These are phyloP conservation scores for Wickerhamomyces kurtzmanii DNA, from an alignment of 805 yeast genomes.

Conservation along the genomic window DNA sequence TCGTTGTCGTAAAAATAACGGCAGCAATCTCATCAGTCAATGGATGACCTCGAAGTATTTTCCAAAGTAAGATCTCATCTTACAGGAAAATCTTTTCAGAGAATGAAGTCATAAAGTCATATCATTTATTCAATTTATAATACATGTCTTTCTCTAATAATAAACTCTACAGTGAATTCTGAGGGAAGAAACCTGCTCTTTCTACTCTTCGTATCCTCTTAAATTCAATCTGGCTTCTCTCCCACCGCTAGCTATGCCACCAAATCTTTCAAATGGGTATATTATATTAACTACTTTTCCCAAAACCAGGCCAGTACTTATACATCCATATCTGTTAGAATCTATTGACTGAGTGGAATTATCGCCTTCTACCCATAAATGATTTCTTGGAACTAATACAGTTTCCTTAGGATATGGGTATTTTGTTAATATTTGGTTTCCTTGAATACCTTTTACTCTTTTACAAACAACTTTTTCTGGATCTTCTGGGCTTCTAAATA, in stretches of 20 bases:
- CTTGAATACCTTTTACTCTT: conserved; percentile 66
- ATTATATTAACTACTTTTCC: conserved; percentile 65
- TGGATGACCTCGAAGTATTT: too few species aligned
- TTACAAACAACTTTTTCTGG: conserved; percentile 73
- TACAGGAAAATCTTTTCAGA: too few species aligned
- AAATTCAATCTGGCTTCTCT: conserved; percentile 36
- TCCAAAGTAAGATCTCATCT: too few species aligned
- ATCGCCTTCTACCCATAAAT: conserved; percentile 94
- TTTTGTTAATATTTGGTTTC: conserved; percentile 56
- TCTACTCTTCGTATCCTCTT: too few species aligned
- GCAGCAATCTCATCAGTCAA: too few species aligned
- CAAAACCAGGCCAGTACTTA: conserved; percentile 67
- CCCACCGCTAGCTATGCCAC: conserved; percentile 40
- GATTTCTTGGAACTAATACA: conserved; percentile 64
- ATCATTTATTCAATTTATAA: too few species aligned
- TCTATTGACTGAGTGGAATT: conserved; percentile 72
- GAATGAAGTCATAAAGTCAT: too few species aligned
- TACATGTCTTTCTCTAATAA: too few species aligned
- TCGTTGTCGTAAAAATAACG: too few species aligned
- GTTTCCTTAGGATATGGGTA: conserved; percentile 56
- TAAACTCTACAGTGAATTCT: too few species aligned
- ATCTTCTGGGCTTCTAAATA: conserved; percentile 72
- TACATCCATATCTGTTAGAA: conserved; percentile 82
- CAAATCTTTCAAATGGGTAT: conserved; percentile 60
- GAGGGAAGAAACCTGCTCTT: too few species aligned